phyloP scores from a whole-genome alignment of 2,329 filamentous ascomycete species.

The Fusarium robinianum region DNA sequence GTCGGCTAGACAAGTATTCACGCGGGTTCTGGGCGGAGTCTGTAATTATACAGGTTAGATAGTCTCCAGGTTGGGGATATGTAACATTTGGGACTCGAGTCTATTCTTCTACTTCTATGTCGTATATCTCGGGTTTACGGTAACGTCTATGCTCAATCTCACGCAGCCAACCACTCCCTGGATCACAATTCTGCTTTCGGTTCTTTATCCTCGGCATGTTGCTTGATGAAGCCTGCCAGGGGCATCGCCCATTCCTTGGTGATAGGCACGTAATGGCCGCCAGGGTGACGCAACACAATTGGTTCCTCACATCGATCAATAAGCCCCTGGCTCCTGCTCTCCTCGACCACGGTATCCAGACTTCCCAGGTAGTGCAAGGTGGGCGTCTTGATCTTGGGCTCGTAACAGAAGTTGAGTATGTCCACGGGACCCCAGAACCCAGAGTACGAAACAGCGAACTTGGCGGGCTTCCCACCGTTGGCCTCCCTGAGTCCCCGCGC shows the following conservation, averaged over 20 bases:
- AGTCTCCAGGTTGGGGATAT: constrained; percentile 39
- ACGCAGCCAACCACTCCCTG: not conserved
- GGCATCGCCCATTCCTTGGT: constrained; percentile 80
- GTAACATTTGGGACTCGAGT: constrained; percentile 37
- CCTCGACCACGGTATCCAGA: constrained; percentile 86
- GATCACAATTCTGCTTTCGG: constrained; percentile 34
- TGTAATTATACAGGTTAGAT: constrained; percentile 46
- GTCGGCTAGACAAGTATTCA: constrained; percentile 34
- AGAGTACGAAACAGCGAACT: constrained; percentile 76
- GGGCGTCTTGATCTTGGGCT: constrained; percentile 75
- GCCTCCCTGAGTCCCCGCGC: constrained; percentile 51
- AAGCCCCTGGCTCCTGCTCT: constrained; percentile 69
- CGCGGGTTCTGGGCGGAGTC: constrained; percentile 36
- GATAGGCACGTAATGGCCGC: constrained; percentile 87
- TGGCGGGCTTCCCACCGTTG: constrained; percentile 55
- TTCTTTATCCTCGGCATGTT: constrained; percentile 40
- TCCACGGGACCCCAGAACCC: constrained; percentile 71
- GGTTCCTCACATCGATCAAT: constrained; percentile 65
- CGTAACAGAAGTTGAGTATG: constrained; percentile 67
- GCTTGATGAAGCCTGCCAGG: constrained; percentile 70
- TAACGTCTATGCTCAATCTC: constrained; percentile 4
- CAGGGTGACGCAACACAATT: constrained; percentile 71
- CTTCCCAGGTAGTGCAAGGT: constrained; percentile 81
- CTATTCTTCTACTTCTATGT: constrained; percentile 33
- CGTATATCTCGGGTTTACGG: constrained; percentile 13